Percentiles rank a stretch among this genome's conserved stretches.
Evolutionary conservation across 2,329 filamentous ascomycete species (phyloP).

Genomic region (Pyricularia grisea): DNA sequence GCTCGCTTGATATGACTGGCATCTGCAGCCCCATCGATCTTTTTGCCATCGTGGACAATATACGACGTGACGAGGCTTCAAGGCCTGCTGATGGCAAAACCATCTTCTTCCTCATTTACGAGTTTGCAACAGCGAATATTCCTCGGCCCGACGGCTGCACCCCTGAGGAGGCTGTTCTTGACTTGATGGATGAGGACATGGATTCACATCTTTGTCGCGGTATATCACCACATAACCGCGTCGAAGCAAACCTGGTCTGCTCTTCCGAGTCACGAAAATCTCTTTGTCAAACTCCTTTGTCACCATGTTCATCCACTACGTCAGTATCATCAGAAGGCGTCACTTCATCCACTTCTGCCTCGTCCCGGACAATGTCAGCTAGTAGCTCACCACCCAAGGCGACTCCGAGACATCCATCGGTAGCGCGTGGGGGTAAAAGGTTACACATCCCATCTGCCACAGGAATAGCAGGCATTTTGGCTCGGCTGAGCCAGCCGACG

Average conservation of each 20-base stretch:
- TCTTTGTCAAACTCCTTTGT: background rate
- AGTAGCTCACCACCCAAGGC: background rate
- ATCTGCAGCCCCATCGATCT: background rate
- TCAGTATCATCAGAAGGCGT: background rate
- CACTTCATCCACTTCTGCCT: background rate
- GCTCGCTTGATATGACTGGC: background rate
- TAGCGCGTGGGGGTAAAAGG: background rate
- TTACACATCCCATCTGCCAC: background rate
- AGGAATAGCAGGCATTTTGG: background rate
- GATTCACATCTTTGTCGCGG: background rate
- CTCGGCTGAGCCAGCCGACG: background rate
- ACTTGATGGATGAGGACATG: background rate
- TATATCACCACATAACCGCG: background rate
- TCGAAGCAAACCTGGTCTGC: background rate
- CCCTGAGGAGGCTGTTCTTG: background rate
- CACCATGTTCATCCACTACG: background rate
- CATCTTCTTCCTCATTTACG: background rate
- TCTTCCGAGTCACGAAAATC: background rate
- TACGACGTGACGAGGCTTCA: background rate
- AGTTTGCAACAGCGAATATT: background rate
- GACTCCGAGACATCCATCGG: background rate
- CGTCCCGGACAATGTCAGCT: background rate
- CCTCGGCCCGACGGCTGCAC: background rate
- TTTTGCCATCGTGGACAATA: background rate
- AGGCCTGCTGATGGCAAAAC: background rate